phyloP scores from a whole-genome alignment of 352 stramenopile genomes.

The Pythium pyrilobum region DNA sequence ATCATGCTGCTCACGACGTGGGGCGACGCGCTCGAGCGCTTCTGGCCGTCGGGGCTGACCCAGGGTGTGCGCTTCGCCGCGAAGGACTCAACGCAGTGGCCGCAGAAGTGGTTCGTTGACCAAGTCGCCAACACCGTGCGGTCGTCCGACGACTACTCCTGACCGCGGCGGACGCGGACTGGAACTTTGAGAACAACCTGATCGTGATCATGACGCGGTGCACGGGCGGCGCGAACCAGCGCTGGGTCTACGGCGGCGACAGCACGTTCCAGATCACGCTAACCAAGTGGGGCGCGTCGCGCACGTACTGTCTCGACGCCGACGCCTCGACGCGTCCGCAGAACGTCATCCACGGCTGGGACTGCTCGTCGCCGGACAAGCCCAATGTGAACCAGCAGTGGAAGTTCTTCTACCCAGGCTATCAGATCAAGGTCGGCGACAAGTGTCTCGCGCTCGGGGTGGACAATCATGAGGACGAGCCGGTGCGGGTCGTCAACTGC shows the following conservation, averaged over 20 bases:
- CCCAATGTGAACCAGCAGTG: constrained; percentile 1
- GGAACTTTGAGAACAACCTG: background rate
- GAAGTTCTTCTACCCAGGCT: constrained; percentile 3
- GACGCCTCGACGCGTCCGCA: background rate
- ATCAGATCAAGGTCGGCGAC: background rate
- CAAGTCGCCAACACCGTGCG: background rate
- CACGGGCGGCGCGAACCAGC: background rate
- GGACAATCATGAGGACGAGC: background rate
- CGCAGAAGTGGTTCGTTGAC: background rate
- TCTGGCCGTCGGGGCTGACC: background rate
- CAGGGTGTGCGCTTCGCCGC: background rate
- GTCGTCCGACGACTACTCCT: background rate
- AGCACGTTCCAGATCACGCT: background rate
- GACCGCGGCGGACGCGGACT: background rate
- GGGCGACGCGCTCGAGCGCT: background rate
- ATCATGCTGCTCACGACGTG: background rate
- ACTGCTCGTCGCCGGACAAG: background rate
- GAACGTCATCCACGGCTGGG: background rate
- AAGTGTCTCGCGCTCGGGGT: background rate
- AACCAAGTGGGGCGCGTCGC: background rate
- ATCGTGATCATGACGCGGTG: background rate
- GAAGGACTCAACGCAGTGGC: background rate
- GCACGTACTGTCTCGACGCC: background rate
- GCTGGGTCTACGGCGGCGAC: background rate
- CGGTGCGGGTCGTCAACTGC: background rate